Percentiles rank a stretch among this genome's conserved stretches.
phyloP scores from a whole-genome alignment of 352 stramenopile genomes.

The Pelagophyceae sp. region DNA sequence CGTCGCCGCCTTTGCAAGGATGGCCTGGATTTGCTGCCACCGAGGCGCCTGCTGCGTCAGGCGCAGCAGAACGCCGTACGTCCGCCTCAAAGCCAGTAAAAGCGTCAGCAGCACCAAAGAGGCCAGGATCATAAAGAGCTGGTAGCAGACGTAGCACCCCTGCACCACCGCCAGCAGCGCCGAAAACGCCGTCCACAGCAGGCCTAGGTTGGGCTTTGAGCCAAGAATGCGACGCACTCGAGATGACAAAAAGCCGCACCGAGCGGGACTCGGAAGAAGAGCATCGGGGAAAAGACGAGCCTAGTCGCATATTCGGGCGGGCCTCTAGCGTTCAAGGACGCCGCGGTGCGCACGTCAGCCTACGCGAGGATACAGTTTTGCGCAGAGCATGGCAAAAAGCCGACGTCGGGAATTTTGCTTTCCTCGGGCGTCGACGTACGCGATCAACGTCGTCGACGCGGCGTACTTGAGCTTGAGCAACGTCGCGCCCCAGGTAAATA shows the following conservation, averaged over 20 bases:
- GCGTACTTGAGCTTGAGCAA: neutral
- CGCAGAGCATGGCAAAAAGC: no score
- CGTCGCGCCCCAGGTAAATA: no score
- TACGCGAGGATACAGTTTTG: no score
- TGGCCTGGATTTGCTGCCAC: neutral
- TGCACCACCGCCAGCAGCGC: slow-evolving; percentile 45
- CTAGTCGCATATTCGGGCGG: no score
- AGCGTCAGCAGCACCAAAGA: slow-evolving; percentile 43
- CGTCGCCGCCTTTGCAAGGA: neutral
- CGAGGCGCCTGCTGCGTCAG: neutral
- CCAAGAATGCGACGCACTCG: neutral
- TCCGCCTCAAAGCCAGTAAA: slow-evolving; percentile 40
- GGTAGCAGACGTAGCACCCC: slow-evolving; percentile 49
- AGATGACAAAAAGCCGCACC: neutral
- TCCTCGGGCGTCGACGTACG: neutral
- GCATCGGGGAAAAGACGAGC: no score
- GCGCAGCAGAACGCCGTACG: neutral
- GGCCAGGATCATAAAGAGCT: slow-evolving; percentile 54
- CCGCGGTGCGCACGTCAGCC: no score
- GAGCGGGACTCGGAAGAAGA: no score
- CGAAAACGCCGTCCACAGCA: slow-evolving; percentile 46
- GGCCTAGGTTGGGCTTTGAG: no score
- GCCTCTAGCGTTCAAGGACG: no score
- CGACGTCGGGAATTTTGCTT: neutral
- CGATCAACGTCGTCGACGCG: neutral